These are phyloP conservation scores for Ogataea siamensis DNA, from an alignment of 805 yeast species.

Conservation along the genomic window DNA sequence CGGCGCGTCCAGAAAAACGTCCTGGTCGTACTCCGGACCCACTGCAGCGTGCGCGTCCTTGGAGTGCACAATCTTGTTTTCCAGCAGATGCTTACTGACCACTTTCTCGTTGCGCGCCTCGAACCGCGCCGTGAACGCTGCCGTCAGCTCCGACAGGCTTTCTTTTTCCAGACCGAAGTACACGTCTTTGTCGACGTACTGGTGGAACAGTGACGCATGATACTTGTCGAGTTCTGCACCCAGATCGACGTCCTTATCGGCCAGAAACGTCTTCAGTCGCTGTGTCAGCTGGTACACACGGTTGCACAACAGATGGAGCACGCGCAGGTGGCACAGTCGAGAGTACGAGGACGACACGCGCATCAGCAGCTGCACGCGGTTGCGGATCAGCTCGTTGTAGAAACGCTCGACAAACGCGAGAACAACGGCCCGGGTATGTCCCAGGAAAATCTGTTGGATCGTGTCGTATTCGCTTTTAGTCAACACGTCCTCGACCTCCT, in stretches of 20 bases:
- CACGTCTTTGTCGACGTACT: constrained; percentile 60
- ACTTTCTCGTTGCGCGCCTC: constrained; percentile 39
- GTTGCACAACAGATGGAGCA: constrained; percentile 64
- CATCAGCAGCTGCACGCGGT: constrained; percentile 55
- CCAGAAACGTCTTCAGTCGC: constrained; percentile 60
- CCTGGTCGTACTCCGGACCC: constrained; percentile 14
- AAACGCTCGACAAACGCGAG: constrained; percentile 70
- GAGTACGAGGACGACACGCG: constrained; percentile 62
- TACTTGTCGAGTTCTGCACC: constrained; percentile 62
- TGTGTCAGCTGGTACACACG: constrained; percentile 59
- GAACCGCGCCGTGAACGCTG: constrained; percentile 44
- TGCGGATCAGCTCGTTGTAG: constrained; percentile 67
- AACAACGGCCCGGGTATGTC: constrained; percentile 60
- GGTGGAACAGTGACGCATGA: constrained; percentile 68
- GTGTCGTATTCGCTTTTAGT: constrained; percentile 65
- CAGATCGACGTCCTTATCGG: constrained; percentile 45
- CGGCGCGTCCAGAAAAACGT: constrained; percentile 9
- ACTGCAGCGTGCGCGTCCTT: constrained; percentile 23
- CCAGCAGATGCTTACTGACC: constrained; percentile 35
- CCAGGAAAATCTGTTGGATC: constrained; percentile 64
- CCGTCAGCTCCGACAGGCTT: constrained; percentile 55
- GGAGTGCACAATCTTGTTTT: constrained; percentile 27
- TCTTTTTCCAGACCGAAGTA: constrained; percentile 74
- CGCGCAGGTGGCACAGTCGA: constrained; percentile 70
- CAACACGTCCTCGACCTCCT: constrained; percentile 56